phyloP scores from a whole-genome alignment of 2,329 filamentous ascomycete species.

The Epichloe sp. region DNA sequence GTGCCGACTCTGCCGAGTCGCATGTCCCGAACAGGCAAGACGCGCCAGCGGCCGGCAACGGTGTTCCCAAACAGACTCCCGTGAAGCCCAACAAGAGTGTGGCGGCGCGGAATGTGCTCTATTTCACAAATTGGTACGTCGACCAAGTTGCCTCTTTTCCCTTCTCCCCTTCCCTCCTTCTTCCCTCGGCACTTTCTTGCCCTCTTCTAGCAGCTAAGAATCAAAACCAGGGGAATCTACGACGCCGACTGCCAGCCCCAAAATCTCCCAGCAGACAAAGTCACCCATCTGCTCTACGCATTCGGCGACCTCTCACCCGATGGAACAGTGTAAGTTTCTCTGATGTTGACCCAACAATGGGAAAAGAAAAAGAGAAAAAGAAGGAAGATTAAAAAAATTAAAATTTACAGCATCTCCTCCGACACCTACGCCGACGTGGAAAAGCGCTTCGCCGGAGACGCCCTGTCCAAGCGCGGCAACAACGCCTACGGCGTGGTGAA shows the following conservation, averaged over 20 bases:
- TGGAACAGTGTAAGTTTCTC: conserved; percentile 30
- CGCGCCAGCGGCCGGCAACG: neutral
- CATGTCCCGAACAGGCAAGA: neutral
- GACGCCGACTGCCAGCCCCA: conserved; percentile 58
- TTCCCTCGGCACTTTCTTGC: too few relatives aligned
- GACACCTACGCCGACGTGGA: conserved; percentile 37
- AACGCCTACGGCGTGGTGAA: conserved; percentile 70
- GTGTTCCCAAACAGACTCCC: neutral
- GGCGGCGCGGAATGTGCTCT: conserved; percentile 27
- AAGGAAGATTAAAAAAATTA: neutral
- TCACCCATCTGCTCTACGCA: conserved; percentile 62
- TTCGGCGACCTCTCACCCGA: conserved; percentile 34
- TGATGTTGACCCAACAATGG: accelerated
- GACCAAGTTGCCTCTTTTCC: neutral
- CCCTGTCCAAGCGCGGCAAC: conserved; percentile 38
- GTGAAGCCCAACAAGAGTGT: neutral
- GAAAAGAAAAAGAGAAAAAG: neutral
- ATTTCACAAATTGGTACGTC: conserved; percentile 41
- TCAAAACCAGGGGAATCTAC: conserved; percentile 46
- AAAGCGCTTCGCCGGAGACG: conserved; percentile 54
- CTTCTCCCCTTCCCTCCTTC: too few relatives aligned
- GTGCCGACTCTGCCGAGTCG: neutral
- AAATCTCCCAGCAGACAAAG: conserved; percentile 50
- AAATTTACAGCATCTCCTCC: conserved; percentile 12
- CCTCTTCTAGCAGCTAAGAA: conserved; percentile 14